Evolutionary conservation across 495 filamentous ascomycete genomes (phyloP).

Genomic region (Hypoxylon crocopeplum): DNA sequence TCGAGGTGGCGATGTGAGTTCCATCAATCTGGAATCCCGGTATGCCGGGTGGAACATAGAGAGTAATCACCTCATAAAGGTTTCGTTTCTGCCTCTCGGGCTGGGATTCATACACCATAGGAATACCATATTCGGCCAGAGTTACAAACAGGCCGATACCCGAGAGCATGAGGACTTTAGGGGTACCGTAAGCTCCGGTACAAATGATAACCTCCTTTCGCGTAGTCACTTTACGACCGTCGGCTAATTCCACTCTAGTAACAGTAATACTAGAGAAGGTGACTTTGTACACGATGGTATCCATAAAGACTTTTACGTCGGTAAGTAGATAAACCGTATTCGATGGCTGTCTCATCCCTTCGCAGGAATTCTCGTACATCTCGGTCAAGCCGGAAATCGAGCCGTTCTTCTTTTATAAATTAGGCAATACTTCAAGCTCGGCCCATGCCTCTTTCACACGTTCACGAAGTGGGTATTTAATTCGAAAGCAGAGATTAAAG

Average conservation of each 20-base stretch:
- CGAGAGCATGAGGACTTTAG: constrained; percentile 27
- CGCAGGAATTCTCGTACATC: constrained; percentile 42
- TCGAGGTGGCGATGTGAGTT: constrained; percentile 43
- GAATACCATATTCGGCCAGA: constrained; percentile 30
- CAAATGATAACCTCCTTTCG: constrained; percentile 27
- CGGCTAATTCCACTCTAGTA: constrained; percentile 35
- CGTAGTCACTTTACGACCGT: constrained; percentile 33
- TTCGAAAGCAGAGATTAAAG: constrained; percentile 15
- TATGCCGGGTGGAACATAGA: constrained; percentile 18
- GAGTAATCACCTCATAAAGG: no score
- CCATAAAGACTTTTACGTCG: constrained; percentile 39
- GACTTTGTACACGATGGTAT: constrained; percentile 37
- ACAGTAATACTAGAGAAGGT: constrained; percentile 37
- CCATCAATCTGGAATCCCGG: constrained; percentile 46
- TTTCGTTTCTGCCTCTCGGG: no score
- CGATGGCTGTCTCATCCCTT: constrained; percentile 47
- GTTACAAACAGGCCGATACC: constrained; percentile 19
- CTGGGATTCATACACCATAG: constrained; percentile 19
- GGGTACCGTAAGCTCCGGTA: constrained; percentile 21
- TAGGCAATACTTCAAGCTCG: constrained; percentile 35
- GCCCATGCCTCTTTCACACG: constrained; percentile 33
- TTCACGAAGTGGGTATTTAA: constrained; percentile 41
- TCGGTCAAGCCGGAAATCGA: constrained; percentile 39
- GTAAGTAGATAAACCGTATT: constrained; percentile 41
- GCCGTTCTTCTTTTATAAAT: constrained; percentile 40